Evolutionary conservation across 2,329 filamentous ascomycete species (phyloP), one percentile per base, ranked within the genome.

Genomic region (Clonostachys rhizophaga): DNA sequence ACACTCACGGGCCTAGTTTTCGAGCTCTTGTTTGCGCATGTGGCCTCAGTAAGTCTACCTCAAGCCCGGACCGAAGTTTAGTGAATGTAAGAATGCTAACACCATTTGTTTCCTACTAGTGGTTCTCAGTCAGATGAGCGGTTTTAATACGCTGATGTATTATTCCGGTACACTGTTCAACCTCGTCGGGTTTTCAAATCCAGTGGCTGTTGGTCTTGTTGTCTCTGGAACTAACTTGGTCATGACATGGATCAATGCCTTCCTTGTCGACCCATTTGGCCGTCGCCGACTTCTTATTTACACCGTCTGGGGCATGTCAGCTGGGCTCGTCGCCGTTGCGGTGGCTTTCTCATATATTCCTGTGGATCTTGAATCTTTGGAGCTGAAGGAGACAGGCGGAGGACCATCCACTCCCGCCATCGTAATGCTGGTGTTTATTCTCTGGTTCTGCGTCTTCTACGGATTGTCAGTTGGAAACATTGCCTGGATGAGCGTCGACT

Each of bases 161-260:
- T 50, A 52, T 39, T 47, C 44, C 6, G 33, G 43, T 9, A 52
- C 48, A 1, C n/a, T 50, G 1, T 47, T 47, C 34, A 41, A 41
- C 16, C 66, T 77, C 5, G 72, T 76, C 24, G 72, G 74, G 2
- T 76, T 78, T 55, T 57, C 62, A n/a, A 72, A 77, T 44, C 69
- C 75, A 0, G 66, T 70, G 1, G 72, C 70, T 2, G 74, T 78
- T 20, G 67, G 65, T 1, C 67, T 65, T 12, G 61, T 72, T 47
- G 65, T 74, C 35, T 68, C 67, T 5, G 69, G 60, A 2, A 71
- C 70, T 6, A 75, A 74, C 47, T 76, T 75, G 51, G 55, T 78
- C 45, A 75, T 78, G 56, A 75, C 72, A 1, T 63, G 65, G 52
- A 62, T 76, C 43, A 75, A 76, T 46, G 61, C 76, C 20, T 57